Conservation (phyloP, 2,329 filamentous ascomycete species). For the Curvularia spicifera region DNA sequence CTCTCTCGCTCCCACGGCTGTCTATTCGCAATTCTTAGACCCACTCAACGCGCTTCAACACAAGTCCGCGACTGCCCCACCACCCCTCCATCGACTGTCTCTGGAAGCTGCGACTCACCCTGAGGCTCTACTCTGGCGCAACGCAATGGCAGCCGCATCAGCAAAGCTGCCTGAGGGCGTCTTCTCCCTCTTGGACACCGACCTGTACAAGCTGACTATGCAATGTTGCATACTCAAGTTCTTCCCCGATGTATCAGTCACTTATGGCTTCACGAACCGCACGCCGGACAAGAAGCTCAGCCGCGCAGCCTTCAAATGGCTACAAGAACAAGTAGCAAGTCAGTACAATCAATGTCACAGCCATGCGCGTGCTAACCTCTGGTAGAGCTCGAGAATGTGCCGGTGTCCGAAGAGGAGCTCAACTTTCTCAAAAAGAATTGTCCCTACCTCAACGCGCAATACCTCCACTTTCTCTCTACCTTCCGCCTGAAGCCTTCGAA, state of each 20-base stretch:
- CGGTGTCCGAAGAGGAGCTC: constrained; percentile 78
- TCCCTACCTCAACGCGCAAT: constrained; percentile 77
- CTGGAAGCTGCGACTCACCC: constrained; percentile 16
- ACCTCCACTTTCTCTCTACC: constrained; percentile 79
- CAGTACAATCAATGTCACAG: constrained; percentile 12
- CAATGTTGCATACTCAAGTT: constrained; percentile 88
- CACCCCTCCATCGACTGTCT: constrained; percentile 35
- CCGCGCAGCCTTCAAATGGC: constrained; percentile 81
- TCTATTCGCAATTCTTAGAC: constrained; percentile 2
- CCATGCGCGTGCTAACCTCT: constrained; percentile 12
- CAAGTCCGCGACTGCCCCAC: constrained; percentile 30
- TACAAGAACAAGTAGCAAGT: constrained; percentile 83
- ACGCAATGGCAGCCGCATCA: constrained; percentile 31
- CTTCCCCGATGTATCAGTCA: constrained; percentile 80
- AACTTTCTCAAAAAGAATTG: constrained; percentile 79
- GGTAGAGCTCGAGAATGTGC: constrained; percentile 80
- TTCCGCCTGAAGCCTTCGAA: constrained; percentile 83
- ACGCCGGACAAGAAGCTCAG: constrained; percentile 93
- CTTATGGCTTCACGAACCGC: constrained; percentile 93
- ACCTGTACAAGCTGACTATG: constrained; percentile 98
- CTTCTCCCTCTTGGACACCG: constrained; percentile 59
- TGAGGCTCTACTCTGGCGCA: constrained; percentile 5
- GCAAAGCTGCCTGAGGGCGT: constrained; percentile 48
- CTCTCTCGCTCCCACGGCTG: background rate
- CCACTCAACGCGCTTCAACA: constrained; percentile 9